Evolutionary conservation across 2,329 filamentous ascomycete genomes (phyloP).

Genomic region (Fusarium nisikadoi): DNA sequence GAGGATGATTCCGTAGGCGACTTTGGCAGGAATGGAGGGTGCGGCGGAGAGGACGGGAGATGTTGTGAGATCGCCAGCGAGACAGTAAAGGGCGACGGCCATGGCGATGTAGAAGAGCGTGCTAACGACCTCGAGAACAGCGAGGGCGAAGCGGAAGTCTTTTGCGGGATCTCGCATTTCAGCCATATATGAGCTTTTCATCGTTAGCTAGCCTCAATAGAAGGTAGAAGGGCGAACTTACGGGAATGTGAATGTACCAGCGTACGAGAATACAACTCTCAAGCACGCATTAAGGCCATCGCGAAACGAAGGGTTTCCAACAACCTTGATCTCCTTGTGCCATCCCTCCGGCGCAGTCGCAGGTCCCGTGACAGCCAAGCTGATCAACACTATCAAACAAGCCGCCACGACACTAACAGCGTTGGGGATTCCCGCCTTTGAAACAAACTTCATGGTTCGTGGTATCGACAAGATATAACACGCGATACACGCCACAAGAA

Average conservation of each 20-base stretch:
- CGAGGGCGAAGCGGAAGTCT: conserved; percentile 40
- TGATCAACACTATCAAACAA: conserved; percentile 36
- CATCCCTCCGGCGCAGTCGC: conserved; percentile 30
- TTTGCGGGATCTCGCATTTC: conserved; percentile 39
- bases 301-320: conserved; percentile 37
- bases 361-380: conserved; percentile 32
- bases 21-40: conserved; percentile 35
- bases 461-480: conserved; percentile 35
- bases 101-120: conserved; percentile 41
- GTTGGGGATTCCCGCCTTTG: conserved; percentile 37
- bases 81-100: conserved; percentile 40
- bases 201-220: accelerated
- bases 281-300: conserved; percentile 40
- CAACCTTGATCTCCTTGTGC: conserved; percentile 32
- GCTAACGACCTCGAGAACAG: conserved; percentile 39
- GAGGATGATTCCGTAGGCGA: conserved; percentile 43
- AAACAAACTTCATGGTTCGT: conserved; percentile 42
- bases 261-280: conserved; percentile 42
- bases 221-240: accelerated
- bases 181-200: conserved; percentile 33
- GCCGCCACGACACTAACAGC: conserved; percentile 35
- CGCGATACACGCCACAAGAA: conserved; percentile 25
- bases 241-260: conserved; percentile 44
- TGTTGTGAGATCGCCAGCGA: conserved; percentile 36
- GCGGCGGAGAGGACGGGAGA: conserved; percentile 42